Evolutionary conservation across 768 basidiomycete genomes (phyloP).

Genomic region (Tulasnella sp.): DNA sequence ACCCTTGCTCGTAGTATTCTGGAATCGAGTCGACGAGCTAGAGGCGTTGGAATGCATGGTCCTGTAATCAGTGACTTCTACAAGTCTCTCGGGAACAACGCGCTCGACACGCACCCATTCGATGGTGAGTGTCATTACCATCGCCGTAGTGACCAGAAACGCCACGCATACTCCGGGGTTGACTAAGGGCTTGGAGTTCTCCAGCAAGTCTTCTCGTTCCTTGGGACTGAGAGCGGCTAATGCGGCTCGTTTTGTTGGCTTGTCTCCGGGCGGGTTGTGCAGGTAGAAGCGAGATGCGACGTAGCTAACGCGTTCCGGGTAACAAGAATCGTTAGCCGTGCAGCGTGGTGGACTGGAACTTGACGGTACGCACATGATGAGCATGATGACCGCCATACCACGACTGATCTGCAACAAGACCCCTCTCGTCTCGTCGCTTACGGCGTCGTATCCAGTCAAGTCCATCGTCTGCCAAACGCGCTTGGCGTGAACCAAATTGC

Average conservation of each 20-base stretch:
- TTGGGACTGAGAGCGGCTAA: conserved; percentile 34
- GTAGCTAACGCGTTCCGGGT: no score
- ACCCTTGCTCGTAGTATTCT: conserved; percentile 44
- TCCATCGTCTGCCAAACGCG: conserved; percentile 23
- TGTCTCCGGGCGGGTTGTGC: conserved; percentile 64
- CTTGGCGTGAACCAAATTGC: conserved; percentile 14
- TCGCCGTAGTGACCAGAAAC: conserved; percentile 53
- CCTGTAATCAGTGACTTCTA: neutral
- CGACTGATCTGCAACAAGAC: conserved; percentile 60
- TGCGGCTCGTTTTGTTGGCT: conserved; percentile 38
- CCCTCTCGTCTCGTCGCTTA: conserved; percentile 47
- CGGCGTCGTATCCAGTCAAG: conserved; percentile 31
- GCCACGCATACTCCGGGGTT: conserved; percentile 61
- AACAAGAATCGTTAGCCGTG: no score
- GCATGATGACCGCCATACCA: conserved; percentile 60
- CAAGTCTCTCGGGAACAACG: neutral
- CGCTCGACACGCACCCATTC: conserved; percentile 53
- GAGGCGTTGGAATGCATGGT: neutral
- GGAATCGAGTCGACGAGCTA: conserved; percentile 66
- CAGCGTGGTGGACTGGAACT: no score
- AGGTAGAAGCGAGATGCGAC: conserved; percentile 64
- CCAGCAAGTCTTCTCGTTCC: conserved; percentile 23
- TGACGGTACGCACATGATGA: conserved; percentile 39
- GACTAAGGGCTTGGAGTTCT: conserved; percentile 35
- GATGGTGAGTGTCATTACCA: conserved; percentile 62